A percentile compares a stretch with the other conserved stretches of the same genome.
These are phyloP conservation scores for Chlamydomonas asymmetrica DNA, from an alignment of 139 green algal genomes.

Conservation along the genomic window DNA sequence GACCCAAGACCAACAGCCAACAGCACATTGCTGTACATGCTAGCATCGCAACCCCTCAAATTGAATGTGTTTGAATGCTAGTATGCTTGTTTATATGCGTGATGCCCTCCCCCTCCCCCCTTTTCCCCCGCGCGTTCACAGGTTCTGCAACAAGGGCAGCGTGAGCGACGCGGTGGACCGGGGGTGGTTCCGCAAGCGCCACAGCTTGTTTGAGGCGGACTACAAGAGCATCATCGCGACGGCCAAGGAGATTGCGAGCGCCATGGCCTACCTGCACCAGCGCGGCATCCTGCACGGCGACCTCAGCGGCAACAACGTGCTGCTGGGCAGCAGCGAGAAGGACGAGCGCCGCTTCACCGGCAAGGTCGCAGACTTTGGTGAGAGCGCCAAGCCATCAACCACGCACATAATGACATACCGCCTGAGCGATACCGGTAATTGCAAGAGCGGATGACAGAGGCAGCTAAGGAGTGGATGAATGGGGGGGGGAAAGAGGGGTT, in stretches of 20 bases:
- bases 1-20: too few relatives aligned
- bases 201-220: constrained; percentile 36
- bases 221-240: constrained; percentile 21
- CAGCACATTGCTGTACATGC: too few relatives aligned
- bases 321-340: constrained; percentile 38
- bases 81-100: too few relatives aligned
- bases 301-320: constrained; percentile 64
- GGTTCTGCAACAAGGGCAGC: constrained; percentile 45
- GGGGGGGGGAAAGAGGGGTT: too few relatives aligned
- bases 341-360: constrained; percentile 49
- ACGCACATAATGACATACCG: too few relatives aligned
- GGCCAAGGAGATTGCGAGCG: constrained; percentile 52
- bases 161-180: constrained; percentile 43
- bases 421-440: too few relatives aligned
- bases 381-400: too few relatives aligned
- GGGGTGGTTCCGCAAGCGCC: constrained; percentile 41
- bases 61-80: too few relatives aligned
- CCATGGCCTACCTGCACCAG: constrained; percentile 67
- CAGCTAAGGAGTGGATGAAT: too few relatives aligned
- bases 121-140: not conserved
- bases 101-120: not conserved
- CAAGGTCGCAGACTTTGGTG: constrained; percentile 74
- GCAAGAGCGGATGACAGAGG: too few relatives aligned
- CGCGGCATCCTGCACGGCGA: constrained; percentile 65
- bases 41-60: too few relatives aligned